Conservation (phyloP, 495 filamentous ascomycete genomes). For the Neurospora sp. region DNA sequence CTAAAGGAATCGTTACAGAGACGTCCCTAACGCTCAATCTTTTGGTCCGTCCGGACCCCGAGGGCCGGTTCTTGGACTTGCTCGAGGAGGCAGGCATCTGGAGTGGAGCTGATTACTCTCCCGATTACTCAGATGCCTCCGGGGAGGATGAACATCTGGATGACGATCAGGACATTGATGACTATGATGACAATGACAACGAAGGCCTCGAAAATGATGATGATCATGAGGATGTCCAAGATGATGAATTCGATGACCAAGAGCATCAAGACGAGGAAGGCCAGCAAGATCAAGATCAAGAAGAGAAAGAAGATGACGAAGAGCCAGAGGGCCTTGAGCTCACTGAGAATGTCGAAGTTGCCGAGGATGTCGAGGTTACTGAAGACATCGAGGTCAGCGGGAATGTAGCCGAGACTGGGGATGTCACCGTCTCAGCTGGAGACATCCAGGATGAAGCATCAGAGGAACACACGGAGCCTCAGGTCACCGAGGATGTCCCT, state of each 20-base stretch:
- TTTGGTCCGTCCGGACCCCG: conserved; percentile 14
- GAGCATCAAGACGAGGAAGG: not conserved
- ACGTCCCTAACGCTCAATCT: conserved; percentile 19
- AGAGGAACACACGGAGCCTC: not conserved
- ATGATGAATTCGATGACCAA: conserved; percentile 3
- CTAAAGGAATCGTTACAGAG: conserved; percentile 15
- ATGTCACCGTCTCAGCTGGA: not conserved
- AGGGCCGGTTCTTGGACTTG: conserved; percentile 17
- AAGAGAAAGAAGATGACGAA: conserved; percentile 32
- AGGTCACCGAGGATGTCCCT: not conserved
- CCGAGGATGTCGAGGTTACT: conserved; percentile 5
- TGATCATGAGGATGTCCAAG: conserved; percentile 12
- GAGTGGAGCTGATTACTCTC: not conserved
- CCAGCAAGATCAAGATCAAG: conserved; percentile 9
- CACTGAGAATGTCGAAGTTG: conserved; percentile 17
- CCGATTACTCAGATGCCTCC: conserved; percentile 4
- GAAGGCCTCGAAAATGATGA: conserved; percentile 13
- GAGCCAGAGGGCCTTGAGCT: not conserved
- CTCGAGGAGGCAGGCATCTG: conserved; percentile 9
- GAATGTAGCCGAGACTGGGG: not conserved
- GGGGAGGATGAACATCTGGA: conserved; percentile 1
- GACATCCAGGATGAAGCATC: not conserved
- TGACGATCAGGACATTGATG: not conserved
- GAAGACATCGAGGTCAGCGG: conserved; percentile 1
- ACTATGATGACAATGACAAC: not conserved